Evolutionary conservation across 163 green algal species (phyloP).

Genomic region (Dunaliella salina): DNA sequence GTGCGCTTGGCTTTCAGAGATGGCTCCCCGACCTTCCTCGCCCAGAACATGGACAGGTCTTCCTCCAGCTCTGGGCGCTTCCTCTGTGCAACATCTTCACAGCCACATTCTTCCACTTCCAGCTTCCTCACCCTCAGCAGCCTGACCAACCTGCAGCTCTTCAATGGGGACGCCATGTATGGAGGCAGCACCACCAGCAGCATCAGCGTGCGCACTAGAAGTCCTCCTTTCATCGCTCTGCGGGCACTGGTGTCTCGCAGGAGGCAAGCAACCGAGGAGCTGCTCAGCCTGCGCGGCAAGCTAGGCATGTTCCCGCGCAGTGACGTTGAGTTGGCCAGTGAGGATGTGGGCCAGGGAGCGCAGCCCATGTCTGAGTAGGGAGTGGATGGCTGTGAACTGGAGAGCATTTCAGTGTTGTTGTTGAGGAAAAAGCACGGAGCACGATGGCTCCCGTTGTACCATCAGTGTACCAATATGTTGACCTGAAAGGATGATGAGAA

Average conservation of each 20-base stretch:
- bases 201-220: neutral
- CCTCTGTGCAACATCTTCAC: too few relatives aligned
- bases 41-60: neutral
- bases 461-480: too few relatives aligned
- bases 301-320: conserved; percentile 29
- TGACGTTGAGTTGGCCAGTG: conserved; percentile 45
- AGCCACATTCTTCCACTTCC: too few relatives aligned
- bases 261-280: conserved; percentile 27
- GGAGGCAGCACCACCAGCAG: neutral
- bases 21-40: neutral
- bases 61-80: neutral
- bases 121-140: neutral
- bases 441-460: too few relatives aligned
- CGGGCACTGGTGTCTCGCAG: conserved; percentile 19
- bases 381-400: too few relatives aligned
- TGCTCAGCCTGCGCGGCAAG: conserved; percentile 41
- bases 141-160: conserved; percentile 34
- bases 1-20: neutral
- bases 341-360: neutral
- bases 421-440: too few relatives aligned
- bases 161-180: conserved; percentile 35
- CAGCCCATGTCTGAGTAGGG: too few relatives aligned
- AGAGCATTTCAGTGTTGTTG: too few relatives aligned
- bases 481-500: too few relatives aligned
- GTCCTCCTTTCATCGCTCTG: conserved; percentile 5